phyloP scores from a whole-genome alignment of 805 yeast species.

The Starmerella powellii region DNA sequence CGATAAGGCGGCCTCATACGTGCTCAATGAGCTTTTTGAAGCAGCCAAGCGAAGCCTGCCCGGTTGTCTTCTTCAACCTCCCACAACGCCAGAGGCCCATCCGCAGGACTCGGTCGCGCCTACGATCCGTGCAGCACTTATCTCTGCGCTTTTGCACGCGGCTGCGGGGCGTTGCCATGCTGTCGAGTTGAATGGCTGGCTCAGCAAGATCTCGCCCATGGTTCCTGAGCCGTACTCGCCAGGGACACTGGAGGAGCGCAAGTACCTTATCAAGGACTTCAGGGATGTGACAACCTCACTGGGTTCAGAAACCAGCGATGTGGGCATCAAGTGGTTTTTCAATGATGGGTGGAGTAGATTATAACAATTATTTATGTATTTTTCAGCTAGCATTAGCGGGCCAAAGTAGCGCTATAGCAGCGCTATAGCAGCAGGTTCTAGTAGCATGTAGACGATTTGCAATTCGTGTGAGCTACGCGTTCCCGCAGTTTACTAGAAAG shows the following conservation, averaged over 20 bases:
- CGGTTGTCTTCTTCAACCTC: conserved; percentile 30
- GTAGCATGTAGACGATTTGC: too few relatives aligned
- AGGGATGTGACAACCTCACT: conserved; percentile 17
- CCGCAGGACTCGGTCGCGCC: conserved; percentile 22
- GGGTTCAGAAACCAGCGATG: conserved; percentile 23
- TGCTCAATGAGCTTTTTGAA: conserved; percentile 35
- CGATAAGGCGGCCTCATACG: conserved; percentile 29
- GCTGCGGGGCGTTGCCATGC: conserved; percentile 41
- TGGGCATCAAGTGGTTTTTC: conserved; percentile 29
- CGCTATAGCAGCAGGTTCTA: too few relatives aligned
- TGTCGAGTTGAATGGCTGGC: conserved; percentile 36
- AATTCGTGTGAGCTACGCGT: too few relatives aligned
- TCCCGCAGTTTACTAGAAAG: too few relatives aligned
- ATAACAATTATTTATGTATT: neutral
- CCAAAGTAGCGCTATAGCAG: too few relatives aligned
- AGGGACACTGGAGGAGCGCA: conserved; percentile 13
- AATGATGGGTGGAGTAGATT: conserved; percentile 6
- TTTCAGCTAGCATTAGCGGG: too few relatives aligned
- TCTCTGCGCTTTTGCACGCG: conserved; percentile 38
- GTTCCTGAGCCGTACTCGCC: conserved; percentile 28
- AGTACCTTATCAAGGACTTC: conserved; percentile 18
- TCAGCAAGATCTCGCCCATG: conserved; percentile 30
- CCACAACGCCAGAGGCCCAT: conserved; percentile 20
- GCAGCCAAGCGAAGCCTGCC: conserved; percentile 29
- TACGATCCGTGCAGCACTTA: conserved; percentile 38